Percentiles rank a stretch among this genome's conserved stretches.
Evolutionary conservation across 2,329 filamentous ascomycete species (phyloP).

Genomic region (Colletotrichum sp.): DNA sequence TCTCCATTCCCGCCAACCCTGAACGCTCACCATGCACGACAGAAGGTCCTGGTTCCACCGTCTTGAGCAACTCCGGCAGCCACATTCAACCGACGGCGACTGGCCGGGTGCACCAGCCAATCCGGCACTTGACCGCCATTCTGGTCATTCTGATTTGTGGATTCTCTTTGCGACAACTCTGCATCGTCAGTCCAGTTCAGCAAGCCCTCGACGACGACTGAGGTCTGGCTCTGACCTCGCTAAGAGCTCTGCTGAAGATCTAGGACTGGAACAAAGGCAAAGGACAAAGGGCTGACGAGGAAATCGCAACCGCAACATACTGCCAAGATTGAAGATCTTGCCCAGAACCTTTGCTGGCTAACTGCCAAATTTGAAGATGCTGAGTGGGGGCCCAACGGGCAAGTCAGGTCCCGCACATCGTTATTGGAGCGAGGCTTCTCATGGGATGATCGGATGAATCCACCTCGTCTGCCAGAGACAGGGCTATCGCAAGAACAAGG

Average conservation of each 20-base stretch:
- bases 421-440: constrained; percentile 5
- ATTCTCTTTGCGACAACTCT: not conserved
- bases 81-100: constrained; percentile 3
- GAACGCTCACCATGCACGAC: constrained; percentile 7
- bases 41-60: constrained; percentile 1
- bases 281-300: not conserved
- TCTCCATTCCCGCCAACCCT: not conserved
- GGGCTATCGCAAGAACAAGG: not conserved
- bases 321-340: constrained; percentile 9
- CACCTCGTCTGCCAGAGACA: constrained; percentile 1
- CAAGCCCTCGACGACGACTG: not conserved
- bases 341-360: not conserved
- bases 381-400: not conserved
- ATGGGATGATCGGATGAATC: constrained; percentile 13
- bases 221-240: not conserved
- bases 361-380: constrained; percentile 2
- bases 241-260: not conserved
- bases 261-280: not conserved
- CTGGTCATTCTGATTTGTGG: constrained; percentile 1
- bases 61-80: constrained; percentile 5
- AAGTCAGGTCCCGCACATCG: constrained; percentile 16
- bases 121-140: constrained; percentile 27
- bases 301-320: not conserved
- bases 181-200: not conserved
- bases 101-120: constrained; percentile 8